A percentile compares a stretch with the other conserved stretches of the same genome.
These are phyloP conservation scores for Chaetomium fimeti DNA, from an alignment of 495 filamentous ascomycete species.

Conservation along the genomic window DNA sequence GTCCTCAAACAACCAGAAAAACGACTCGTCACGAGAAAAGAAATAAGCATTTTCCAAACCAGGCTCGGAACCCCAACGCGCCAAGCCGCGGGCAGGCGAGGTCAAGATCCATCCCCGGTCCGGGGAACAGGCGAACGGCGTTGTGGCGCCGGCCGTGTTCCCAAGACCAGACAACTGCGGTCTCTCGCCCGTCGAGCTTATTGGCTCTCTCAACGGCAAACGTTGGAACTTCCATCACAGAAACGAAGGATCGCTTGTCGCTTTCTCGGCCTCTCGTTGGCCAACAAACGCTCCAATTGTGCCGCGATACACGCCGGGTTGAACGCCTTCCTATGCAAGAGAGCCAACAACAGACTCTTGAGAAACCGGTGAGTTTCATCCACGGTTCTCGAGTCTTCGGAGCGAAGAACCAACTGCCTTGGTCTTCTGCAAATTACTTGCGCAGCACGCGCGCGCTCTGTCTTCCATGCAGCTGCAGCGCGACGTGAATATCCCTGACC, in stretches of 20 bases:
- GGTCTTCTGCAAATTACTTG: not conserved
- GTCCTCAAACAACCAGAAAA: not conserved
- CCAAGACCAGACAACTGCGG: not conserved
- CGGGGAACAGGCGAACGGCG: not conserved
- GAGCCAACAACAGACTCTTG: not conserved
- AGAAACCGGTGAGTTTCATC: not conserved
- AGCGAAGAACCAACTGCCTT: not conserved
- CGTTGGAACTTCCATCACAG: conserved; percentile 5
- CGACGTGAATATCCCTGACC: not conserved
- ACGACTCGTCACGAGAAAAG: conserved; percentile 6
- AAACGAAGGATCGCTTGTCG: not conserved
- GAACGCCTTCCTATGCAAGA: not conserved
- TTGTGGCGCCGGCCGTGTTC: conserved; percentile 1
- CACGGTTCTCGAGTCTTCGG: not conserved
- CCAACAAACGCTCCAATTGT: conserved; percentile 6
- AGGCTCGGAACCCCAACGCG: not conserved
- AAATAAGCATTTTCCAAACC: not conserved
- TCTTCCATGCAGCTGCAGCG: not conserved
- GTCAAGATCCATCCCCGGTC: not conserved
- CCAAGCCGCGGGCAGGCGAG: conserved; percentile 1
- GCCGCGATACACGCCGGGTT: conserved; percentile 19
- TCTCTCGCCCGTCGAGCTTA: not conserved
- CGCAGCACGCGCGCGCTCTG: not conserved
- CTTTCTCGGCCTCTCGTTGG: not conserved
- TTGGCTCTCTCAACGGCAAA: conserved; percentile 4